Conservation (phyloP, 1,139 yeast species). For the Geotrichum australiense region DNA sequence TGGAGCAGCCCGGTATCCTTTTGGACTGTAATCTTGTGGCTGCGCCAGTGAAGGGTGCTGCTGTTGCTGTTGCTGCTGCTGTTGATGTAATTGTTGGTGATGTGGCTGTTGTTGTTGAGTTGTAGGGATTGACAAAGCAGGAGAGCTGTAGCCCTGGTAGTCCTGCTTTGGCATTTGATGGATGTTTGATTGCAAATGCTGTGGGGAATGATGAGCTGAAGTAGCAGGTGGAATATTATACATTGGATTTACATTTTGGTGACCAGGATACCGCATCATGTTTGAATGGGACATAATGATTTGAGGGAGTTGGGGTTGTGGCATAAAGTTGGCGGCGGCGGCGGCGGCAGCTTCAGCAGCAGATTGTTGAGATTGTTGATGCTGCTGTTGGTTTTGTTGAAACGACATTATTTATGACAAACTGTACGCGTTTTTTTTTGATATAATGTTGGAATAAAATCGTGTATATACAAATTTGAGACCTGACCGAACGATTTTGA, state of each 20-base stretch:
- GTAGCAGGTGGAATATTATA: not conserved
- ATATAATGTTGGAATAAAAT: no score
- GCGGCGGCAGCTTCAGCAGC: slow-evolving; percentile 4
- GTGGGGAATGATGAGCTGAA: no score
- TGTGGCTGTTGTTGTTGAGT: slow-evolving; percentile 4
- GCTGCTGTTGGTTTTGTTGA: slow-evolving; percentile 1
- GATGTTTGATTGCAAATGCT: no score
- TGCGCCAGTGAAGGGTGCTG: slow-evolving; percentile 6
- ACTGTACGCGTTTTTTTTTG: not conserved
- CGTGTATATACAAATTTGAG: no score
- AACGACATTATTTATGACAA: not conserved
- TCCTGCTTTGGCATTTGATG: no score
- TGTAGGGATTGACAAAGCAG: no score
- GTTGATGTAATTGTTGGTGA: slow-evolving; percentile 8
- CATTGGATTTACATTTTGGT: not conserved
- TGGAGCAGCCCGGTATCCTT: slow-evolving; percentile 1
- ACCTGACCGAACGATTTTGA: no score
- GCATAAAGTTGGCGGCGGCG: slow-evolving; percentile 4
- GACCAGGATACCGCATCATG: slow-evolving; percentile 4
- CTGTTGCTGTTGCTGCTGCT: slow-evolving; percentile 16
- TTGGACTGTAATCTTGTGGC: not conserved
- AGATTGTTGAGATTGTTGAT: slow-evolving; percentile 3
- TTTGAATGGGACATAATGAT: slow-evolving; percentile 8
- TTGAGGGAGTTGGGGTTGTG: slow-evolving; percentile 5
- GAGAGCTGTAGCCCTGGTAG: no score